phyloP scores from a whole-genome alignment of 129 eudicot genomes.

The Mikania micrantha region DNA sequence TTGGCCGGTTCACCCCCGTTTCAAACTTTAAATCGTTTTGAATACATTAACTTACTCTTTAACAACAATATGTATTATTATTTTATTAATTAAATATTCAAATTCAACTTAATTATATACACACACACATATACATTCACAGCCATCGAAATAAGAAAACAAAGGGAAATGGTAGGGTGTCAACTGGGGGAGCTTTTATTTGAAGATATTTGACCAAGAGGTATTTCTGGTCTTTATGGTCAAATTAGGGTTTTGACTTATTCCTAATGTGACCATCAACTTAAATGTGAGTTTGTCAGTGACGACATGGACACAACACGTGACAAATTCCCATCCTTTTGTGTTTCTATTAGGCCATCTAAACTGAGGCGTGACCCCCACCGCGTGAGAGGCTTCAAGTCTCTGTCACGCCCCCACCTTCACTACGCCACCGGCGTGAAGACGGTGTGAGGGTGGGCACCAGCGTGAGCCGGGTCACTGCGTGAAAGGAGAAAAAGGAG shows the following conservation, averaged over 20 bases:
- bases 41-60: background rate
- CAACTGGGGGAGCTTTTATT: background rate
- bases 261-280: constrained; percentile 1
- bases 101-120: background rate
- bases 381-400: too few species aligned
- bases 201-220: constrained; percentile 1
- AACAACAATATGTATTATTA: background rate
- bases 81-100: background rate
- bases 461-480: too few species aligned
- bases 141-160: background rate
- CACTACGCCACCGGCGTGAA: too few species aligned
- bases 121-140: background rate
- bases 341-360: background rate
- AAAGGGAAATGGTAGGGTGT: constrained; percentile 1
- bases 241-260: constrained; percentile 11
- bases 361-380: too few species aligned
- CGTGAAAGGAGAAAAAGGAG: too few species aligned
- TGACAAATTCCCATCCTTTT: background rate
- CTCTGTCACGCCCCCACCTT: too few species aligned
- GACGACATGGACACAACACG: constrained; percentile 10
- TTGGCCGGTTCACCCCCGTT: too few species aligned
- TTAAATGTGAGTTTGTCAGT: constrained; percentile 2
- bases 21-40: background rate
- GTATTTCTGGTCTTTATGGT: background rate
- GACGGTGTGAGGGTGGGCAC: too few species aligned